Evolutionary conservation across 2,329 filamentous ascomycete genomes (phyloP).

Genomic region (Verticillium nubilum): DNA sequence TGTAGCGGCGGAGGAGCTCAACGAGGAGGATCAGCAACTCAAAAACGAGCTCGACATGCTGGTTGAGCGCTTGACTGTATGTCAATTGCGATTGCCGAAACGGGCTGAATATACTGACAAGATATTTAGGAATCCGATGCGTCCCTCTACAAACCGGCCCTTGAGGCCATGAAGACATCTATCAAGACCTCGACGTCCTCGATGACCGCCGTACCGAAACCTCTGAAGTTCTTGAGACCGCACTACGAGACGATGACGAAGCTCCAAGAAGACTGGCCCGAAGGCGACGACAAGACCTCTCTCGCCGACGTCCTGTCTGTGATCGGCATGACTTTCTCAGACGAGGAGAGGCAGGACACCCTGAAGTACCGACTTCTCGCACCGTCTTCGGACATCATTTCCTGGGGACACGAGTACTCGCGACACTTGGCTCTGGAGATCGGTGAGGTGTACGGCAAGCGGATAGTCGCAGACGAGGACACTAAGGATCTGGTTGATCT

Average conservation of each 20-base stretch:
- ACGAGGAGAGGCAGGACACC: slow-evolving; percentile 92
- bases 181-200: slow-evolving; percentile 99
- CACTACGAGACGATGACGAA: slow-evolving; percentile 89
- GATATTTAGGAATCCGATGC: slow-evolving; percentile 69
- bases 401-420: slow-evolving; percentile 98
- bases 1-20: slow-evolving; percentile 73
- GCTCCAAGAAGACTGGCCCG: slow-evolving; percentile 84
- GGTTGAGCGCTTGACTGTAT: slow-evolving; percentile 85
- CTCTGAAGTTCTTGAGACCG: slow-evolving; percentile 93
- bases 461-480: slow-evolving; percentile 78
- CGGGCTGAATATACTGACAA: slow-evolving; percentile 10
- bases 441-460: slow-evolving; percentile 86
- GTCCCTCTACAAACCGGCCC: slow-evolving; percentile 81
- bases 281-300: slow-evolving; percentile 78
- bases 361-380: slow-evolving; percentile 91
- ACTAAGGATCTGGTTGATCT: slow-evolving; percentile 82
- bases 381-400: slow-evolving; percentile 85
- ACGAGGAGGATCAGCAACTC: slow-evolving; percentile 95
- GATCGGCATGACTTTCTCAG: slow-evolving; percentile 97
- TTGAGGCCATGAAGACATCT: slow-evolving; percentile 95
- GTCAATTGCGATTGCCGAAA: slow-evolving; percentile 13
- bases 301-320: slow-evolving; percentile 95
- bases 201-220: slow-evolving; percentile 98
- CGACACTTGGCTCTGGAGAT: slow-evolving; percentile 93
- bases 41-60: slow-evolving; percentile 98